phyloP scores from a whole-genome alignment of 1,284 basidiomycete species.

The Cryptococcus neoformans region DNA sequence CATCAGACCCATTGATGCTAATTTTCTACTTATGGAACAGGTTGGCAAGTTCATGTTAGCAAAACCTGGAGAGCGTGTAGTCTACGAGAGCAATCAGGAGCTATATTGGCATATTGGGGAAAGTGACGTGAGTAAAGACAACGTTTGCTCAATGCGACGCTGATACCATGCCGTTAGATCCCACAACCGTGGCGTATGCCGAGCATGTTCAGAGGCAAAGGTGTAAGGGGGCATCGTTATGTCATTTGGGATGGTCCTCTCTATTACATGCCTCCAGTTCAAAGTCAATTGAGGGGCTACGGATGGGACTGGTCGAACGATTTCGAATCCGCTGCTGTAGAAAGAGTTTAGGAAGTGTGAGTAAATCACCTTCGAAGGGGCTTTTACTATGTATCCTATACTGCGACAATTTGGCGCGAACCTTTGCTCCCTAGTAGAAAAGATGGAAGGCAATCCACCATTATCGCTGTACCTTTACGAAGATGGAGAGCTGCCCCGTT shows the following conservation, averaged over 20 bases:
- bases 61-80: constrained; percentile 55
- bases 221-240: constrained; percentile 39
- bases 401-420: too few relatives aligned
- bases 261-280: constrained; percentile 45
- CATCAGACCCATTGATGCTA: constrained; percentile 30
- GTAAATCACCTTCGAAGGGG: too few relatives aligned
- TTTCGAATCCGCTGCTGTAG: not conserved
- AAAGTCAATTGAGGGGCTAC: constrained; percentile 31
- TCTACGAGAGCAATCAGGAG: constrained; percentile 61
- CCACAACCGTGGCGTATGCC: constrained; percentile 53
- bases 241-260: constrained; percentile 46
- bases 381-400: too few relatives aligned
- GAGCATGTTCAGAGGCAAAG: constrained; percentile 37
- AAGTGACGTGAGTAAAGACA: constrained; percentile 50
- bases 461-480: too few relatives aligned
- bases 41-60: constrained; percentile 78
- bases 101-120: constrained; percentile 67
- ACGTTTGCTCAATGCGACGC: not conserved
- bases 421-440: too few relatives aligned
- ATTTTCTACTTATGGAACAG: constrained; percentile 47
- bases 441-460: too few relatives aligned
- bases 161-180: constrained; percentile 40
- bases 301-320: constrained; percentile 21
- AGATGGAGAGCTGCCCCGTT: too few relatives aligned
- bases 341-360: too few relatives aligned